Conservation (phyloP, 2,329 filamentous ascomycete genomes). For the Hypomyces perniciosus region DNA sequence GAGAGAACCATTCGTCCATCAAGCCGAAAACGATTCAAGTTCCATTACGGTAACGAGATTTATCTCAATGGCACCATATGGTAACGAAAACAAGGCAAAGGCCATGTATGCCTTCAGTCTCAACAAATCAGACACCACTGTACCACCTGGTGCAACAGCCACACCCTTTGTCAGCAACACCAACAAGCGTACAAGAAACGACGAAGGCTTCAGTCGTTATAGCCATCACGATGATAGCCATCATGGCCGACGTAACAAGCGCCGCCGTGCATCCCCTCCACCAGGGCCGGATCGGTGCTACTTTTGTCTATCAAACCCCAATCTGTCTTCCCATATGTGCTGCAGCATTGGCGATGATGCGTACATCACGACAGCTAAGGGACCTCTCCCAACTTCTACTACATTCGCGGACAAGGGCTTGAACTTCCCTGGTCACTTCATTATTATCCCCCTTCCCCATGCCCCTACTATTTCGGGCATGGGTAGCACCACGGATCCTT, state of each 20-base stretch:
- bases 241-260: conserved; percentile 40
- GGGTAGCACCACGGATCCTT: conserved; percentile 43
- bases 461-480: conserved; percentile 68
- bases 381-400: conserved; percentile 66
- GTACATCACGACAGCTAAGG: conserved; percentile 89
- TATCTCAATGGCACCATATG: conserved; percentile 77
- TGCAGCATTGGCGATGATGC: conserved; percentile 80
- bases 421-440: conserved; percentile 74
- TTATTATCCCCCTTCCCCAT: conserved; percentile 86
- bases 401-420: conserved; percentile 63
- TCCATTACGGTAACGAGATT: conserved; percentile 70
- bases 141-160: conserved; percentile 66
- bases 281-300: conserved; percentile 78
- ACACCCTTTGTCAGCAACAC: conserved; percentile 60
- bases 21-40: conserved; percentile 39
- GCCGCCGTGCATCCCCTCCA: conserved; percentile 46
- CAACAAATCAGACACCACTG: conserved; percentile 55
- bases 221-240: conserved; percentile 39
- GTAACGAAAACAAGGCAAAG: conserved; percentile 72
- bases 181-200: conserved; percentile 50
- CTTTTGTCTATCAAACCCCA: conserved; percentile 89
- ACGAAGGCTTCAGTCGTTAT: conserved; percentile 52
- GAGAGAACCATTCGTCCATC: conserved; percentile 85
- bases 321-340: conserved; percentile 79
- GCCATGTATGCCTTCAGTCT: conserved; percentile 74